Evolutionary conservation across 2,329 filamentous ascomycete species (phyloP), one percentile per base, ranked within the genome.

Genomic region (Pseudogymnoascus sp.): DNA sequence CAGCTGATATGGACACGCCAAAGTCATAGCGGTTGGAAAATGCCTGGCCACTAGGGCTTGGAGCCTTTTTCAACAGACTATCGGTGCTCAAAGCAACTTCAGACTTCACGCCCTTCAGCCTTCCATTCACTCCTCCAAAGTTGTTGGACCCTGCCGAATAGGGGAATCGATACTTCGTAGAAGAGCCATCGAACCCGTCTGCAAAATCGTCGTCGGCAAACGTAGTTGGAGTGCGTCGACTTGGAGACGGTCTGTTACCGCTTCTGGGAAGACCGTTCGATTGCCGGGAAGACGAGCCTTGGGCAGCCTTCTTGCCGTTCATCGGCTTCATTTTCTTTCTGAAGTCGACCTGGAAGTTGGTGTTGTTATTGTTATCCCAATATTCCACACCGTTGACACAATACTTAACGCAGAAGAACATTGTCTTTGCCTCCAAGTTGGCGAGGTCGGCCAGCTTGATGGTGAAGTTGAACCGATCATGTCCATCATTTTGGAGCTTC

Each of bases 21-120:
- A 99, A 97, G 77, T 97, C 93, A 73, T 99, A 99, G 61, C 94
- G 88, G 74, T 92, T 92, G 55, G 91, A 89, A 73, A 97, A 97
- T 15, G 87, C 89, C 69, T 89, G 86, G 27, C 86, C 85, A 66
- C 82, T 85, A 0, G 83, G 82, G 1, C 82, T 76, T 0, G 80
- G 73, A 25, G 84, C 72, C 35, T 78, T 66, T 52, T 69, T 67
- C 37, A 64, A 66, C n/a, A 70, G 63, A 52, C 68, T 69, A 45
- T 71, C 73, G 70, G 79, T 74, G 68, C 82, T 71, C 18, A 86
- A 71, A 67, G 82, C 84, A 66, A 67, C 77, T 76, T 80, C 77
- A 13, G 90, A 88, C 72, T 85, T 84, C 63, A 84, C 82, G 39
- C 80, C 81, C 79, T 91, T 92, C 62, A 94, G 80, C 66, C 87